phyloP scores from a whole-genome alignment of 1,284 basidiomycete genomes.

The Exobasidium cylindrosporum region DNA sequence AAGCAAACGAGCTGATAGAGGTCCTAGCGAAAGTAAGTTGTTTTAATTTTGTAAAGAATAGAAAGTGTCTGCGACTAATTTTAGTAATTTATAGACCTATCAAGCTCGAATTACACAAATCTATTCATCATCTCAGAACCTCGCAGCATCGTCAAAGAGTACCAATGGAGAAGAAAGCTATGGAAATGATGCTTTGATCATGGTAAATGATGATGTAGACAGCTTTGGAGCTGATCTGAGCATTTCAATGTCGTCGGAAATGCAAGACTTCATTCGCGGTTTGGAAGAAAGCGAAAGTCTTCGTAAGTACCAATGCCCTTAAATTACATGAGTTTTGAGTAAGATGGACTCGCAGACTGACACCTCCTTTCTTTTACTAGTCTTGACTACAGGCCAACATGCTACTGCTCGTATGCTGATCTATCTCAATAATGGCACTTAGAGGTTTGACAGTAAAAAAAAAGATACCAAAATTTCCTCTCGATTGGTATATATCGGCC shows the following conservation, averaged over 20 bases:
- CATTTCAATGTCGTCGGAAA: slow-evolving; percentile 35
- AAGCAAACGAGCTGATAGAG: slow-evolving; percentile 35
- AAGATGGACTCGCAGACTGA: too few relatives aligned
- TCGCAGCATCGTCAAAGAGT: slow-evolving; percentile 20
- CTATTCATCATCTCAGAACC: slow-evolving; percentile 44
- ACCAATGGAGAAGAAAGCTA: background rate
- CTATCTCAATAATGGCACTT: background rate
- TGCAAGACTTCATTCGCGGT: slow-evolving; percentile 42
- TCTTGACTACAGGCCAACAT: background rate
- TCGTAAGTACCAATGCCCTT: slow-evolving; percentile 20
- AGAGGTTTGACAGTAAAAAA: too few relatives aligned
- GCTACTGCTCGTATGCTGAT: background rate
- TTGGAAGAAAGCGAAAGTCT: slow-evolving; percentile 40
- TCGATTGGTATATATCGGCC: too few relatives aligned
- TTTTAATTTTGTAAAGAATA: background rate
- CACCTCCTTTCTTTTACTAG: background rate
- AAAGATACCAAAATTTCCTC: too few relatives aligned
- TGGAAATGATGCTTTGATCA: slow-evolving; percentile 14
- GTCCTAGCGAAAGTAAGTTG: slow-evolving; percentile 29
- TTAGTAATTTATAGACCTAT: slow-evolving; percentile 29
- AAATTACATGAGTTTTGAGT: too few relatives aligned
- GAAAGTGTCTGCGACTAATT: background rate
- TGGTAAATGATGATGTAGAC: slow-evolving; percentile 29
- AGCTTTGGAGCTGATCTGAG: slow-evolving; percentile 30
- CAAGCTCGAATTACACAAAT: slow-evolving; percentile 36